Base-by-base conservation (phyloP, 768 basidiomycete species). In the Serpula lacrymans region DNA sequence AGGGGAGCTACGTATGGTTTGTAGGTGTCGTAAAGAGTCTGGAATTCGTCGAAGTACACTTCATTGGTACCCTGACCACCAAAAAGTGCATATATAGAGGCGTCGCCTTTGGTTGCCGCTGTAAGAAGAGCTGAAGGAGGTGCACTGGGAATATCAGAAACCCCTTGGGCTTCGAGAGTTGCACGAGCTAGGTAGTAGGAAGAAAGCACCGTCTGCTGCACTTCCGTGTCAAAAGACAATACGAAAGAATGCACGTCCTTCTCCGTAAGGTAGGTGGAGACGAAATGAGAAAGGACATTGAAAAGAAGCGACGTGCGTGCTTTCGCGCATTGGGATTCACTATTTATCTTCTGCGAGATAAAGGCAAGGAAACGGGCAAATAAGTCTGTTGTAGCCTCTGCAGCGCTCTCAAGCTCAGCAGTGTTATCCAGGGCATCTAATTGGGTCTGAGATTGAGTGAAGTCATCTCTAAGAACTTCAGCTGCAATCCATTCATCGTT, bases 41-140 rank as follows among this genome's bases (percentile, higher is more conserved):
- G 88, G 14, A 99, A 76, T 62, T 98, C 96, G 60, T 95, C 89
- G 61, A 97, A 92, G 70, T 98, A 99, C 45, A 95, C 88, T 58
- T 98, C 96, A 64, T 98, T 98, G 44, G 87, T 90, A 43, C 96
- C 96, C 65, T 99, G 96, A 11, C 96, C 96, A 37, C 95, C 95
- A 58, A 99, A 99, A 28, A 99, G 71, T 37, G 91, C 95, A 65
- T 87, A 97, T 53, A 97, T 68, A 34, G 76, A 86, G 39, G 79
- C 84, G 31, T 82, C 75, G 33, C 78, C 76, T n/a, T 71, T 59
- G 33, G 65, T 54, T 24, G 79, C 78, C 27, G 84, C 82, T 9
- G 69, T 62, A 42, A 94, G 64, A 17, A 94, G 78, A 9, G 87
- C 83, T 20, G 88, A 82, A 34, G 75, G 45, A 9, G 83, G 76